Conservation (phyloP, 257 asterid species). For the Primulina huaijiensis region DNA sequence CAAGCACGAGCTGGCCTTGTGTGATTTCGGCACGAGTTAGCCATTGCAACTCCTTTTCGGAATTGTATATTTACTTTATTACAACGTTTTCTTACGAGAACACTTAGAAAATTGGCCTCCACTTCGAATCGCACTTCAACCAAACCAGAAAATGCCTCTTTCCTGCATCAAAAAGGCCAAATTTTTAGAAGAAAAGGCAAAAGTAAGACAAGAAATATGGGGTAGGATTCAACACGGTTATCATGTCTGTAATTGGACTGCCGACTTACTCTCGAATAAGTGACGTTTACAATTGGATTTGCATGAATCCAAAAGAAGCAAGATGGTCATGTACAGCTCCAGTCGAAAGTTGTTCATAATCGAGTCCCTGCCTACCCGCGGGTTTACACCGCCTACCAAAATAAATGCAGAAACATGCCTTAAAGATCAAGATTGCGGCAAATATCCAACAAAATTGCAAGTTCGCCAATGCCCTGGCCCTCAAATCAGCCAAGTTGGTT, state of each 20-base stretch:
- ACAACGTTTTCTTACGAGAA: not conserved
- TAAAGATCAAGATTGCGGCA: constrained; percentile 46
- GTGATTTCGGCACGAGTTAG: too few relatives aligned
- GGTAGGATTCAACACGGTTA: not conserved
- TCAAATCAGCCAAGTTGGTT: constrained; percentile 39
- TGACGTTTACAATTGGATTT: constrained; percentile 31
- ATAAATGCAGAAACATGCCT: constrained; percentile 34
- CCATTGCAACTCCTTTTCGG: too few relatives aligned
- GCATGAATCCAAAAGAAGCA: constrained; percentile 31
- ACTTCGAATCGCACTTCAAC: not conserved
- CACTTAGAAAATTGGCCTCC: constrained; percentile 1
- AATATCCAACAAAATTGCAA: constrained; percentile 81
- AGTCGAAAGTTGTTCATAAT: constrained; percentile 53
- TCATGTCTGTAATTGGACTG: not conserved
- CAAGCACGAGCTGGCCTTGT: not conserved
- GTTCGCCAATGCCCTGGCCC: constrained; percentile 80
- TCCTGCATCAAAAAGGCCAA: not conserved
- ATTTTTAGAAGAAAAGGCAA: not conserved
- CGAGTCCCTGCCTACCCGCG: constrained; percentile 31
- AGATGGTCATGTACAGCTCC: constrained; percentile 33
- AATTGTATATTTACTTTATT: not conserved
- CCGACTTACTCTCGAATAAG: not conserved
- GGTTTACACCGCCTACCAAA: constrained; percentile 33
- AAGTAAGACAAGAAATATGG: not conserved
- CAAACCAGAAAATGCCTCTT: not conserved